These are phyloP conservation scores for Xylariaceae sp. DNA, from an alignment of 2,329 filamentous ascomycete genomes.

Conservation along the genomic window DNA sequence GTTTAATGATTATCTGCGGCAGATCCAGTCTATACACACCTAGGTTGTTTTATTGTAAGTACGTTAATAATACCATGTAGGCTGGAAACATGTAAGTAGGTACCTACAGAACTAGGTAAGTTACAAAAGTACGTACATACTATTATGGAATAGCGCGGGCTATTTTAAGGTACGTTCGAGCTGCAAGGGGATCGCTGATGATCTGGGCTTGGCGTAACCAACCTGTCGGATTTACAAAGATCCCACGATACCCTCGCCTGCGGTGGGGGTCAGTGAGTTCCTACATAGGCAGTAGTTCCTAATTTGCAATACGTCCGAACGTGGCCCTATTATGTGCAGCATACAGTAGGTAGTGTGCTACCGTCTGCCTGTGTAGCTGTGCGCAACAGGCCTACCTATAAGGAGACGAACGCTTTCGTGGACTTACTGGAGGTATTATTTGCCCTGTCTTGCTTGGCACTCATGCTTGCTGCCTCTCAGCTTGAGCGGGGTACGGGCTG, in stretches of 20 bases:
- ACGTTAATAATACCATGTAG: too few relatives aligned
- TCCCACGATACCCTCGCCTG: neutral
- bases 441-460: neutral
- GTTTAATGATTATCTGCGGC: too few relatives aligned
- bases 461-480: slow-evolving; percentile 14
- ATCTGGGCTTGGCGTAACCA: slow-evolving; percentile 19
- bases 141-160: neutral
- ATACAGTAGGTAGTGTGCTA: neutral
- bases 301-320: slow-evolving; percentile 11
- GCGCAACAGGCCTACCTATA: too few relatives aligned
- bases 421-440: too few relatives aligned
- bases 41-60: neutral
- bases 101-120: too few relatives aligned
- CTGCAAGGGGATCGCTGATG: slow-evolving; percentile 14
- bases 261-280: neutral
- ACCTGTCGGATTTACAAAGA: slow-evolving; percentile 14
- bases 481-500: slow-evolving; percentile 11
- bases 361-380: too few relatives aligned
- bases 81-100: too few relatives aligned
- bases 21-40: too few relatives aligned
- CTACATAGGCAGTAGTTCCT: neutral
- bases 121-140: neutral
- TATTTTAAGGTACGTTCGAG: slow-evolving; percentile 5
- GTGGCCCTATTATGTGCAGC: neutral
- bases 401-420: too few relatives aligned